Conservation (phyloP, 768 basidiomycete species). For the Pleurotus pulmonarius region DNA sequence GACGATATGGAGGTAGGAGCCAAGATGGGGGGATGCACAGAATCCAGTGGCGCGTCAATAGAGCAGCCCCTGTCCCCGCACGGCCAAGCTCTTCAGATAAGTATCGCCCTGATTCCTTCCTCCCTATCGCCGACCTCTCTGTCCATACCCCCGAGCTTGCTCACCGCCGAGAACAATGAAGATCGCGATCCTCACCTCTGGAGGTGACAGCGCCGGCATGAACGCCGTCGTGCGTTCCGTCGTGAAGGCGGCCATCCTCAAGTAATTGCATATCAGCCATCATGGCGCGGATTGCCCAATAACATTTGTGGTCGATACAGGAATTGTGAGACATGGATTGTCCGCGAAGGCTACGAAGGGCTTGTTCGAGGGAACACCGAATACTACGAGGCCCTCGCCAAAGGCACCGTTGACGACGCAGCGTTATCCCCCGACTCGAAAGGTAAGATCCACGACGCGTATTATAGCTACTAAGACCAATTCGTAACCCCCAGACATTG, state of each 20-base stretch:
- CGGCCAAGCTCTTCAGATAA: too few relatives aligned
- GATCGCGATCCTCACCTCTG: constrained; percentile 91
- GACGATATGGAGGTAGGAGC: too few relatives aligned
- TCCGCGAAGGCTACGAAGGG: constrained; percentile 98
- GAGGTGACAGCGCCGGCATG: constrained; percentile 98
- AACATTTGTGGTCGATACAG: constrained; percentile 35
- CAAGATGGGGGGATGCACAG: too few relatives aligned
- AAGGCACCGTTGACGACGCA: constrained; percentile 16
- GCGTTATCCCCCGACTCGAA: constrained; percentile 20
- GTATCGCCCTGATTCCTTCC: neutral
- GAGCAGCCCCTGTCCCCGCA: too few relatives aligned
- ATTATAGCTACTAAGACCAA: constrained; percentile 21
- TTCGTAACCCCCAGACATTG: constrained; percentile 7
- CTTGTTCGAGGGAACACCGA: constrained; percentile 87
- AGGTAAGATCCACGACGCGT: constrained; percentile 9
- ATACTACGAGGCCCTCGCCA: constrained; percentile 15
- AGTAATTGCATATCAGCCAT: constrained; percentile 44
- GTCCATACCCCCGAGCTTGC: neutral
- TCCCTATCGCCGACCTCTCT: constrained; percentile 7
- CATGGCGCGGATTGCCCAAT: neutral
- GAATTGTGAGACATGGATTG: constrained; percentile 93
- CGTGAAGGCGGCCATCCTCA: constrained; percentile 88
- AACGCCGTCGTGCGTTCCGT: constrained; percentile 92
- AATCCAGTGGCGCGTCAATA: too few relatives aligned
- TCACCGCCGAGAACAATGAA: constrained; percentile 49